These are phyloP conservation scores for Psilocybe cubensis DNA, from an alignment of 768 basidiomycete species.

Conservation along the genomic window DNA sequence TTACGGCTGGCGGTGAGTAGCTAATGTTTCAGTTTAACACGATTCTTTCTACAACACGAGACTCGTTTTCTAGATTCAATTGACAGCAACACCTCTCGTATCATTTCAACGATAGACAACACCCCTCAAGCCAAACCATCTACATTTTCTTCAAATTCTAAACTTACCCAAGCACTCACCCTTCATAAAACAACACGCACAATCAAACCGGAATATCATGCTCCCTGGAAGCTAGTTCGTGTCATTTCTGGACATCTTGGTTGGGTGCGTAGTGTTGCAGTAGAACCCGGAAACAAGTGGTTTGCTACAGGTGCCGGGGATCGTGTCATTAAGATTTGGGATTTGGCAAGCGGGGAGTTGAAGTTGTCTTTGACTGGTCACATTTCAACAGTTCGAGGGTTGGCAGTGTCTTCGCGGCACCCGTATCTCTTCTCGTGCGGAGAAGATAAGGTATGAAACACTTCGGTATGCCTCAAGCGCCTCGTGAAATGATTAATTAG, in stretches of 20 bases:
- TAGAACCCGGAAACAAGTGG: constrained; percentile 99
- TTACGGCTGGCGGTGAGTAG: constrained; percentile 67
- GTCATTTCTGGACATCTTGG: constrained; percentile 98
- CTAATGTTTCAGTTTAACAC: neutral
- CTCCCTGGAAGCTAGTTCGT: constrained; percentile 94
- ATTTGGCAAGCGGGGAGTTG: constrained; percentile 94
- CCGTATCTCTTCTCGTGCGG: constrained; percentile 98
- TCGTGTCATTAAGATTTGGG: constrained; percentile 99
- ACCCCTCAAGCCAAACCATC: constrained; percentile 70
- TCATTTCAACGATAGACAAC: constrained; percentile 78
- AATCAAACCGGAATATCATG: constrained; percentile 94
- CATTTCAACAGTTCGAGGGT: constrained; percentile 93
- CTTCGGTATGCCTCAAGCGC: neutral
- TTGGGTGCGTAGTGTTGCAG: constrained; percentile 95
- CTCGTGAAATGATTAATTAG: neutral
- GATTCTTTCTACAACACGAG: constrained; percentile 1
- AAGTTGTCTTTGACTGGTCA: constrained; percentile 97
- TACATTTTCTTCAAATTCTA: constrained; percentile 64
- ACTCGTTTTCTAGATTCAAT: constrained; percentile 25
- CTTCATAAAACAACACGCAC: constrained; percentile 93
- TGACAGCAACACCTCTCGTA: constrained; percentile 57
- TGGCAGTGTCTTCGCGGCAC: constrained; percentile 91
- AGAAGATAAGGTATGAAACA: constrained; percentile 83
- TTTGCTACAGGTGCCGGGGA: constrained; percentile 98
- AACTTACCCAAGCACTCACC: constrained; percentile 87